Evolutionary conservation across 2,329 filamentous ascomycete genomes (phyloP).

Genomic region (Pseudocercospora macadamiae): DNA sequence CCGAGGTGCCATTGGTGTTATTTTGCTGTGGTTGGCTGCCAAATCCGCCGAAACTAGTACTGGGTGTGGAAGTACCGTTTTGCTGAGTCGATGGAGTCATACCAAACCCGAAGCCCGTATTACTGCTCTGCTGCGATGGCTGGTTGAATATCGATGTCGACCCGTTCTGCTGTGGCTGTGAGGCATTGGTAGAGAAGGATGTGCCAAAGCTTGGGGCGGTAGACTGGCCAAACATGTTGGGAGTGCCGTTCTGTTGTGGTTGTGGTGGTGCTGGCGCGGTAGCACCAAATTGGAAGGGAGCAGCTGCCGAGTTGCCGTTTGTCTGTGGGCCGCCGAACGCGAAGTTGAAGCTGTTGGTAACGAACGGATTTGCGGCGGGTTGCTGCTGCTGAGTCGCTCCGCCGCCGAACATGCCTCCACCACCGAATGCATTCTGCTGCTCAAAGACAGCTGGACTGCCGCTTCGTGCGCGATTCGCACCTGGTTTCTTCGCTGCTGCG

Average conservation of each 20-base stretch:
- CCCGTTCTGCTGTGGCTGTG: slow-evolving; percentile 24
- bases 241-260: slow-evolving; percentile 21
- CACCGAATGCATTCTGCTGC: slow-evolving; percentile 2
- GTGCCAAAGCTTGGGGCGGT: slow-evolving; percentile 22
- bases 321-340: slow-evolving; percentile 15
- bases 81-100: slow-evolving; percentile 18
- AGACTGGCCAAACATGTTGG: slow-evolving; percentile 20
- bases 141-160: slow-evolving; percentile 23
- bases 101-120: slow-evolving; percentile 22
- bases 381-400: slow-evolving; percentile 13
- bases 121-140: slow-evolving; percentile 20
- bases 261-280: slow-evolving; percentile 16
- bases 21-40: slow-evolving; percentile 19
- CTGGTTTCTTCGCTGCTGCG: slow-evolving; percentile 19
- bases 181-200: slow-evolving; percentile 16
- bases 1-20: slow-evolving; percentile 12
- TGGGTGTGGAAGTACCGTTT: slow-evolving; percentile 21
- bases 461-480: slow-evolving; percentile 19
- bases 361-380: slow-evolving; percentile 15
- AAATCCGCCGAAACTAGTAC: slow-evolving; percentile 26
- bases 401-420: slow-evolving; percentile 7
- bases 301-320: slow-evolving; percentile 9
- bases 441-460: slow-evolving; percentile 19
- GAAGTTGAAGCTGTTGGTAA: slow-evolving; percentile 20
- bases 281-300: slow-evolving; percentile 22